A percentile compares a stretch with the other conserved stretches of the same genome.
Evolutionary conservation across 1,284 basidiomycete species (phyloP).

Genomic region (Austroboletus novae-zelandiae): DNA sequence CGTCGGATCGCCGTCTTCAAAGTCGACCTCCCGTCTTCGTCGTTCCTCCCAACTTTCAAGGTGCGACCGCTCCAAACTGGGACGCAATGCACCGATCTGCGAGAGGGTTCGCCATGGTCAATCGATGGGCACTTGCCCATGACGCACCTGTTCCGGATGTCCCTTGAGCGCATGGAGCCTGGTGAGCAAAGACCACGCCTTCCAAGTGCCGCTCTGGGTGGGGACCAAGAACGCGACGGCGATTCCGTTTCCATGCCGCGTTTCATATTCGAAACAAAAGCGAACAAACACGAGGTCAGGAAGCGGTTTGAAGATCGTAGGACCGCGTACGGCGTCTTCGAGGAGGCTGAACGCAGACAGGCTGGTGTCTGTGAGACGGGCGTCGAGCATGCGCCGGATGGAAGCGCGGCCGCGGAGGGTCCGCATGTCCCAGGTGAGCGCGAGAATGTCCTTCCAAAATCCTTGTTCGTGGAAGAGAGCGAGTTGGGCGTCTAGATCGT

Average conservation of each 20-base stretch:
- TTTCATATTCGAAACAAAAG: slow-evolving; percentile 26
- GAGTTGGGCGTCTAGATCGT: slow-evolving; percentile 16
- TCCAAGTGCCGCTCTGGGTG: slow-evolving; percentile 17
- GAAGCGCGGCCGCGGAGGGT: slow-evolving; percentile 20
- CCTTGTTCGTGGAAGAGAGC: slow-evolving; percentile 22
- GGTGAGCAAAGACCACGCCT: slow-evolving; percentile 38
- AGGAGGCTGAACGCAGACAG: slow-evolving; percentile 21
- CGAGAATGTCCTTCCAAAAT: slow-evolving; percentile 29
- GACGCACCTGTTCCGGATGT: slow-evolving; percentile 35
- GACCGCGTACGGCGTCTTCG: slow-evolving; percentile 13
- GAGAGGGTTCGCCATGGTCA: background rate
- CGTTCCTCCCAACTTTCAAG: slow-evolving; percentile 17
- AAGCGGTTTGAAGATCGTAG: slow-evolving; percentile 18
- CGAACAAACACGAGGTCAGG: slow-evolving; percentile 18
- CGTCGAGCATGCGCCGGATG: slow-evolving; percentile 19
- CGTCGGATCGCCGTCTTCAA: slow-evolving; percentile 21
- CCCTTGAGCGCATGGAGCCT: slow-evolving; percentile 46
- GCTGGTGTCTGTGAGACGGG: slow-evolving; percentile 24
- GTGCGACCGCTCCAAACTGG: background rate
- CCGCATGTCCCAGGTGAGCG: slow-evolving; percentile 31
- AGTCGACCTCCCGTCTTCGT: slow-evolving; percentile 15
- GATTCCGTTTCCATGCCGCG: slow-evolving; percentile 20
- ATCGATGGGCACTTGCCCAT: background rate
- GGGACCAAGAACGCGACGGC: slow-evolving; percentile 23
- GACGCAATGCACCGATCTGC: slow-evolving; percentile 16